phyloP scores from a whole-genome alignment of 768 basidiomycete species.

The Boletus coccyginus region DNA sequence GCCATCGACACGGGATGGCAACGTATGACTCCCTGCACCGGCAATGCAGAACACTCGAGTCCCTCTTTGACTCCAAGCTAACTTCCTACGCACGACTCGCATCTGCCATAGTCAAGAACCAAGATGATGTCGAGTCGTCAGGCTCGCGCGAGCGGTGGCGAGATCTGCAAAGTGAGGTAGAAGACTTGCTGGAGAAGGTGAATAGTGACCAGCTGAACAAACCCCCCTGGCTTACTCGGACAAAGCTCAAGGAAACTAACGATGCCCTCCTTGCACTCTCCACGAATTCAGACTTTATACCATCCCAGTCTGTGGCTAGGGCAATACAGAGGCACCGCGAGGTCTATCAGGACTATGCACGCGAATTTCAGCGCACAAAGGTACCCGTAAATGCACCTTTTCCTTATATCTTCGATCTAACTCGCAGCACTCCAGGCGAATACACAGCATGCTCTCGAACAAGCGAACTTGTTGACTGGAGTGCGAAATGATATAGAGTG shows the following conservation, averaged over 20 bases:
- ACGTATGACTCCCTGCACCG: constrained; percentile 87
- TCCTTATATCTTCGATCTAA: background rate
- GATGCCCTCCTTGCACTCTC: constrained; percentile 72
- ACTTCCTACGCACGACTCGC: constrained; percentile 89
- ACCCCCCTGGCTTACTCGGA: constrained; percentile 5
- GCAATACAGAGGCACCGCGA: constrained; percentile 90
- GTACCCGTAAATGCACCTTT: constrained; percentile 35
- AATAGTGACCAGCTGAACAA: constrained; percentile 15
- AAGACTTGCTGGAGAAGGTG: constrained; percentile 85
- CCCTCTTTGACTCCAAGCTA: constrained; percentile 87
- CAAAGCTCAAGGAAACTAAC: constrained; percentile 82
- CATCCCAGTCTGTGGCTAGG: constrained; percentile 83
- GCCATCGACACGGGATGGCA: constrained; percentile 45
- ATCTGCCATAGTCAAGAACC: constrained; percentile 53
- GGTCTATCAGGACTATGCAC: constrained; percentile 80
- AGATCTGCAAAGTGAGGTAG: constrained; percentile 83
- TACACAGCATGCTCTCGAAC: constrained; percentile 78
- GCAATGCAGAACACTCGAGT: constrained; percentile 91
- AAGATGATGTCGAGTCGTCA: constrained; percentile 63
- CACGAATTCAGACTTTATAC: constrained; percentile 56
- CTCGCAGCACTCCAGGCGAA: constrained; percentile 54
- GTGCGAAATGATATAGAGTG: constrained; percentile 97
- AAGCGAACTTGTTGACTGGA: constrained; percentile 83
- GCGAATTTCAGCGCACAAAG: constrained; percentile 86
- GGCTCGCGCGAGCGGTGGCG: constrained; percentile 72